Conservation (phyloP, 345 rosid genomes). For the Capsella bursapastoris region DNA sequence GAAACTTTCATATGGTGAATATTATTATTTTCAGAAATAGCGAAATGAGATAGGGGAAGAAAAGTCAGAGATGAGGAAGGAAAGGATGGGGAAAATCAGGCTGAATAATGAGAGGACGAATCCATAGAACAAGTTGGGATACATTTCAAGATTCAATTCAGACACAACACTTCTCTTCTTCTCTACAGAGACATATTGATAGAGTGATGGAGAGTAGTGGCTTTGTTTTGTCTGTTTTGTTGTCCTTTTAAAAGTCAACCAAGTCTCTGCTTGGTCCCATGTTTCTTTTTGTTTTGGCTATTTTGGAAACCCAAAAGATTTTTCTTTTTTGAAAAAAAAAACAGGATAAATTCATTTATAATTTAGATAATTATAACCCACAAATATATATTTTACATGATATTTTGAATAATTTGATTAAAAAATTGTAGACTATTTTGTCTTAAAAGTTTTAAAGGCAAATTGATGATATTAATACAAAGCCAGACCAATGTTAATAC, state of each 20-base stretch:
- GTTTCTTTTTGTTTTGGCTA: slow-evolving; percentile 21
- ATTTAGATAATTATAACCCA: too few species aligned
- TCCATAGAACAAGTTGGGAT: slow-evolving; percentile 42
- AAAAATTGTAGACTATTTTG: background rate
- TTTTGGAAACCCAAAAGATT: background rate
- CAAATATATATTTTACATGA: too few species aligned
- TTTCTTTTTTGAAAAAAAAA: background rate
- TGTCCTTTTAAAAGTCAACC: slow-evolving; percentile 39
- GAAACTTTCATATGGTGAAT: background rate
- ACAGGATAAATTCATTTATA: background rate
- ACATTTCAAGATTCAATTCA: slow-evolving; percentile 24
- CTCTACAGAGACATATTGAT: slow-evolving; percentile 26
- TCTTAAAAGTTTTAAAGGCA: background rate
- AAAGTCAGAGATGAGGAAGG: slow-evolving; percentile 41
- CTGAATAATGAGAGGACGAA: slow-evolving; percentile 25
- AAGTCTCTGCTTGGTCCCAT: slow-evolving; percentile 35
- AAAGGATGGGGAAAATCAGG: slow-evolving; percentile 20
- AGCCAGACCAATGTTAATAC: background rate
- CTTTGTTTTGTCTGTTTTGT: slow-evolving; percentile 26
- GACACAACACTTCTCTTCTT: slow-evolving; percentile 35
- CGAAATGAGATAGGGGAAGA: slow-evolving; percentile 32
- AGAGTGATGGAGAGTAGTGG: slow-evolving; percentile 38
- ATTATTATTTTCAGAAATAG: slow-evolving; percentile 20
- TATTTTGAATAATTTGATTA: too few species aligned
- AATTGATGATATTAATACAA: background rate